Evolutionary conservation across 2,329 filamentous ascomycete genomes (phyloP), one percentile per base, ranked within the genome.

Genomic region (Cadophora sp.): DNA sequence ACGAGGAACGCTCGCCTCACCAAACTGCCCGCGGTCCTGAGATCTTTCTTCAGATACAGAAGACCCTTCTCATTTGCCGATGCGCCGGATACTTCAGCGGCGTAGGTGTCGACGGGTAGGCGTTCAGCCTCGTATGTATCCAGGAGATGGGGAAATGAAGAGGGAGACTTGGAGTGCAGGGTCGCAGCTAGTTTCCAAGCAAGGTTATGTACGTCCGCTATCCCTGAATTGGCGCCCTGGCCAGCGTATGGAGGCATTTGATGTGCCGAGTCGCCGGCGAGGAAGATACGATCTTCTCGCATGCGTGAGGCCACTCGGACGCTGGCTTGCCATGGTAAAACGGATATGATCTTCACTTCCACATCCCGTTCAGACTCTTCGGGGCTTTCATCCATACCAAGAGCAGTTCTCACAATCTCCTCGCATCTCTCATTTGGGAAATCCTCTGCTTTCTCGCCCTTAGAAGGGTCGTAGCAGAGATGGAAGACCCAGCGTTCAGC

Each of bases 191-290:
- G 66, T 70, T 83, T 83, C 81, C 81, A 83, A 0, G 79, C 77
- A 1, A 84, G 75, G 48, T 83, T 81, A 46, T 80, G 76, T 0
- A 77, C 81, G 65, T 84, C 81, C 11, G 77, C 69, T 62, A 83
- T 68, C 1, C 73, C 74, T 69, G 79, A 77, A 58, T 79, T 82
- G 1, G 76, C 77, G 22, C 75, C 83, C 51, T 83, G 82, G 4
- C 83, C 84, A 1, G 79, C 80, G 67, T 80, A 83, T 0, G 81
- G 81, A 2, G 81, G 80, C 78, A 83, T 82, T 9, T 84, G 71
- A 73, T 86, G 83, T 1, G 83, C 83, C 5, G 83, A 81, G 72
- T 86, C 83, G 1, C 84, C 84, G 8, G 85, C 75, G 22, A 87
- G 75, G 64, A 81, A 80, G 31, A 80, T 71, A 6, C 77, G 74